Evolutionary conservation across 345 rosid genomes (phyloP), one percentile per base, ranked within the genome.

Genomic region (Brassica nigra): DNA sequence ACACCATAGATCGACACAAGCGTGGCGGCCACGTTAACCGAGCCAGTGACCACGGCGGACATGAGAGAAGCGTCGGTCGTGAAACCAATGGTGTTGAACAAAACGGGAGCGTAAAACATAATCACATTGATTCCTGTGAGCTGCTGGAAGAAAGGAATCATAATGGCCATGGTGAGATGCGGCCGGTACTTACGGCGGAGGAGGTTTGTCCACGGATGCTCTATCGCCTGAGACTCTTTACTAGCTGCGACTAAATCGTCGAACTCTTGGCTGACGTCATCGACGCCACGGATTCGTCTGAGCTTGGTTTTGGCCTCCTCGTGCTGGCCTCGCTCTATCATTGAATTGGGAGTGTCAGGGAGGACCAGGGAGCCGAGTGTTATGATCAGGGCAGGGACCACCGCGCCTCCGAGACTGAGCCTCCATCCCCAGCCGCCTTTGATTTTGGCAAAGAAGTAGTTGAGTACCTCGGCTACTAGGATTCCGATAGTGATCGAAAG

Each of bases 341-440:
- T 86, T 0, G 98, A 95, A 81, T 93, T 95, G 0, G 99, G 97
- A 23, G 98, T 95, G 76, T 95, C 97, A 0, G 99, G 97, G 61
- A 95, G 97, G 82, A 91, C 57, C 4, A 93, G 42, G 0, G 99
- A 86, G 36, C 99, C 99, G 8, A 88, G 1, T 5, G 91, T 85
- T 81, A 95, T 91, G 75, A 95, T 93, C 1, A 93, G 81, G 12
- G 98, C 98, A 0, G 99, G 99, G 10, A 95, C 99, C 86, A 95
- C 85, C 8, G 98, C 99, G 0, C 99, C 98, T 0, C 99, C 99
- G 14, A 95, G 82, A 42, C 99, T 93, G 83, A 95, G 69, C 55
- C 99, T 72, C 99, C 99, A 95, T 34, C 99, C 98, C 97, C 94
- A 91, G 0, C 95, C 93, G 29, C 93, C 91, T 34, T 89, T 68